Evolutionary conservation across 495 filamentous ascomycete species (phyloP).

Genomic region (Paragyromitra xinjiangensis): DNA sequence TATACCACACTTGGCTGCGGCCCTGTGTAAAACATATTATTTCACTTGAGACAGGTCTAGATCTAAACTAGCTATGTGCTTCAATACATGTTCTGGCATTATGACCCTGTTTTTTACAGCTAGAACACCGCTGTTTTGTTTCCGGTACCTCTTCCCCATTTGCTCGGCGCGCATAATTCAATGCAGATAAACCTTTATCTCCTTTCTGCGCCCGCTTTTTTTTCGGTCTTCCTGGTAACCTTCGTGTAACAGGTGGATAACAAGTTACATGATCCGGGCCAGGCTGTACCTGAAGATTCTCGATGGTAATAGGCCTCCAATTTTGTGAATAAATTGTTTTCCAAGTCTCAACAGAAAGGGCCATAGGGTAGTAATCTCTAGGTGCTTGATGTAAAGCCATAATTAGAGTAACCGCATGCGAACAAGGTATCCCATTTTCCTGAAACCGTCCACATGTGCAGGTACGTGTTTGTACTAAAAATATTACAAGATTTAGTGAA

Average conservation of each 20-base stretch:
- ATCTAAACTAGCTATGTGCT: too few species aligned
- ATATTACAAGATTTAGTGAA: not conserved
- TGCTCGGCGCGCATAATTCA: conserved; percentile 2
- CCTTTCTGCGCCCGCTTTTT: not conserved
- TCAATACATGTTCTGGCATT: too few species aligned
- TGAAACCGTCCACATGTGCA: not conserved
- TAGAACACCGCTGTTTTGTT: not conserved
- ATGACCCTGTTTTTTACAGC: conserved; percentile 3
- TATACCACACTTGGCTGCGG: too few species aligned
- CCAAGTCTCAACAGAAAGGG: not conserved
- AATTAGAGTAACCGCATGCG: not conserved
- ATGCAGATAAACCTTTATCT: not conserved
- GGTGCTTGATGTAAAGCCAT: too few species aligned
- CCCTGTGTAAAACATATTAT: too few species aligned
- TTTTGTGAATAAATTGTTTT: too few species aligned
- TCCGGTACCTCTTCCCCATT: not conserved
- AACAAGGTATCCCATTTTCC: conserved; percentile 3
- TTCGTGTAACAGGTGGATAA: conserved; percentile 2
- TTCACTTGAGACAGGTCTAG: too few species aligned
- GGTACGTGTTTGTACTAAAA: not conserved
- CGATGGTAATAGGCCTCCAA: too few species aligned
- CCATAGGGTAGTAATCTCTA: too few species aligned
- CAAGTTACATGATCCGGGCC: not conserved
- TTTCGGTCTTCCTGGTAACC: not conserved
- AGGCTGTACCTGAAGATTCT: too few species aligned